Percentiles rank a stretch among this genome's conserved stretches.
These are phyloP conservation scores for Secale cereale DNA, from an alignment of 176 grass and related monocot species.

Conservation along the genomic window DNA sequence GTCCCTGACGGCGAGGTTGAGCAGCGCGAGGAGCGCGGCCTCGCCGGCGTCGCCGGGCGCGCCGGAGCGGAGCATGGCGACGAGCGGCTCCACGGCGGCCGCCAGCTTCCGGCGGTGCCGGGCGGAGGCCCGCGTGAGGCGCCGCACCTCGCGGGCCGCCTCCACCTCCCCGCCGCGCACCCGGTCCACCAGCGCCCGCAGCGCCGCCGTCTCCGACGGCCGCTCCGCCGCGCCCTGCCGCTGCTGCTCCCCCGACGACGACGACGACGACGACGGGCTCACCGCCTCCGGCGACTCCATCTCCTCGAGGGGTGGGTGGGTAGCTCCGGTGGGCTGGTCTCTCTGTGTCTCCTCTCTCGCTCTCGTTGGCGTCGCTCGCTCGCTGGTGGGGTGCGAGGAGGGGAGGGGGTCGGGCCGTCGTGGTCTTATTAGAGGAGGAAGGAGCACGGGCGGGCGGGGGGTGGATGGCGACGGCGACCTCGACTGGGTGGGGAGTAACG, in stretches of 20 bases:
- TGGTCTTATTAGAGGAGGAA: constrained; percentile 18
- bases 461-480: constrained; percentile 17
- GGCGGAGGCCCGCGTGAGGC: constrained; percentile 65
- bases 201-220: constrained; percentile 40
- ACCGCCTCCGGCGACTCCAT: constrained; percentile 33
- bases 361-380: too few species aligned
- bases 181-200: constrained; percentile 47
- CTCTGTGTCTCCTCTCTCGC: not conserved
- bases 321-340: too few species aligned
- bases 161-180: constrained; percentile 51
- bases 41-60: constrained; percentile 27
- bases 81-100: constrained; percentile 67
- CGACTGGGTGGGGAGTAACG: not conserved
- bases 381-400: not conserved
- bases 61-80: constrained; percentile 66
- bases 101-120: constrained; percentile 68
- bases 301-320: not conserved
- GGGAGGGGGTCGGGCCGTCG: not conserved
- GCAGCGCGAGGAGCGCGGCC: constrained; percentile 77
- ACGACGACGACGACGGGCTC: not conserved
- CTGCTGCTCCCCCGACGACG: not conserved
- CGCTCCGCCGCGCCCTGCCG: constrained; percentile 30
- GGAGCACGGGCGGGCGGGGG: not conserved
- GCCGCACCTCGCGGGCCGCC: constrained; percentile 76
- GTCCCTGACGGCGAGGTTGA: constrained; percentile 89